Percentiles rank a stretch among this genome's conserved stretches.
Evolutionary conservation across 2,329 filamentous ascomycete species (phyloP).

Genomic region (Paecilomyces sp.): DNA sequence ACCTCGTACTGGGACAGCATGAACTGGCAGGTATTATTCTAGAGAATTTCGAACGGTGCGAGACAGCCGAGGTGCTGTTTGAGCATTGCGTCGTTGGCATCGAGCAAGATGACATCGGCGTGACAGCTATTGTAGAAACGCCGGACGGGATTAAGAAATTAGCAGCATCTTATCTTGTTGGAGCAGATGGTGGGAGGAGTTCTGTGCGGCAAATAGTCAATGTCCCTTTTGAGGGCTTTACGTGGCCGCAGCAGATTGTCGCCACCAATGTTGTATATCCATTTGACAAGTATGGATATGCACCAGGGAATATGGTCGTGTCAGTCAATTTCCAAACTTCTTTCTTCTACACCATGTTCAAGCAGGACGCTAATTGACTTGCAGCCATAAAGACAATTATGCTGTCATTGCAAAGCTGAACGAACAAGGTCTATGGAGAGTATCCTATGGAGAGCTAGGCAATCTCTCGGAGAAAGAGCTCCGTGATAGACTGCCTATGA

Average conservation of each 20-base stretch:
- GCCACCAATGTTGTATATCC: constrained; percentile 14
- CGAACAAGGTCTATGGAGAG: constrained; percentile 31
- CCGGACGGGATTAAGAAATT: not conserved
- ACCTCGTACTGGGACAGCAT: constrained; percentile 13
- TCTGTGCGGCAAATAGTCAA: not conserved
- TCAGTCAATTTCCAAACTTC: not conserved
- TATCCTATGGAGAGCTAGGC: constrained; percentile 31
- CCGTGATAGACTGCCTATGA: constrained; percentile 16
- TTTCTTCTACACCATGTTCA: not conserved
- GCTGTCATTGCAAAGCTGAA: constrained; percentile 29
- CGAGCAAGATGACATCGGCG: not conserved
- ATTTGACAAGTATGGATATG: constrained; percentile 26
- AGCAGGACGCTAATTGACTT: not conserved
- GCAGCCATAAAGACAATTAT: constrained; percentile 15
- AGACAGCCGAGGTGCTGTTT: not conserved
- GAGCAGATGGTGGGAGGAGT: not conserved
- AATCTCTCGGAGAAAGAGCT: constrained; percentile 22
- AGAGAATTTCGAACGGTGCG: constrained; percentile 6
- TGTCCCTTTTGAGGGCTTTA: constrained; percentile 23
- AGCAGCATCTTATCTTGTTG: not conserved
- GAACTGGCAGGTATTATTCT: constrained; percentile 9
- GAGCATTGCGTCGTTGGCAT: not conserved
- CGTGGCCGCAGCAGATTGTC: constrained; percentile 19
- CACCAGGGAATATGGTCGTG: constrained; percentile 36
- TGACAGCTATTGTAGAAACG: not conserved